Percentiles rank a stretch among this genome's conserved stretches.
Evolutionary conservation across 805 yeast species (phyloP).

Genomic region (Candida maesae): DNA sequence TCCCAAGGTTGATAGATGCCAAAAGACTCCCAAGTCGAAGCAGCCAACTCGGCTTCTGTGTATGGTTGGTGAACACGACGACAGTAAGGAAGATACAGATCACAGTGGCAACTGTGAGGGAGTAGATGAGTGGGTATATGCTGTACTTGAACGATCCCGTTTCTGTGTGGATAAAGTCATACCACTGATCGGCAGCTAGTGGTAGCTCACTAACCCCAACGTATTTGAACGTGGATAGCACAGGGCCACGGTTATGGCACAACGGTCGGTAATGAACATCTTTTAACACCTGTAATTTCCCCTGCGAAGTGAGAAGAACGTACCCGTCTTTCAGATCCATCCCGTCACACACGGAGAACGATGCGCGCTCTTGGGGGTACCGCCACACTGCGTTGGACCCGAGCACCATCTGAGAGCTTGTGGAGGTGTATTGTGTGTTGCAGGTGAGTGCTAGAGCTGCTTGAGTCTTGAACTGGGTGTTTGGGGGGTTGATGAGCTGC

Average conservation of each 20-base stretch:
- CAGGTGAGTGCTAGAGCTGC: too few relatives aligned
- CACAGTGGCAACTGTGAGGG: constrained; percentile 61
- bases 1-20: constrained; percentile 51
- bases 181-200: constrained; percentile 46
- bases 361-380: constrained; percentile 23
- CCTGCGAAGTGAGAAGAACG: constrained; percentile 22
- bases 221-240: constrained; percentile 32
- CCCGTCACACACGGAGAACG: constrained; percentile 31
- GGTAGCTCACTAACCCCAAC: constrained; percentile 37
- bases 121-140: constrained; percentile 57
- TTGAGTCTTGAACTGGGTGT: too few relatives aligned
- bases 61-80: constrained; percentile 60
- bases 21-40: constrained; percentile 47
- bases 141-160: constrained; percentile 50
- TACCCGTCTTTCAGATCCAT: constrained; percentile 32
- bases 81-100: constrained; percentile 60
- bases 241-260: constrained; percentile 33
- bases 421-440: too few relatives aligned
- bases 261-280: constrained; percentile 28
- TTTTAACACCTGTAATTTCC: constrained; percentile 16
- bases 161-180: constrained; percentile 32
- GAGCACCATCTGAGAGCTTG: too few relatives aligned
- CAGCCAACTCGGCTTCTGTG: constrained; percentile 54
- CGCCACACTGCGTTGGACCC: constrained; percentile 32
- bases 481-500: too few relatives aligned